Evolutionary conservation across 352 stramenopile genomes (phyloP), one percentile per base, ranked within the genome.

Genomic region (Pythium sp.): DNA sequence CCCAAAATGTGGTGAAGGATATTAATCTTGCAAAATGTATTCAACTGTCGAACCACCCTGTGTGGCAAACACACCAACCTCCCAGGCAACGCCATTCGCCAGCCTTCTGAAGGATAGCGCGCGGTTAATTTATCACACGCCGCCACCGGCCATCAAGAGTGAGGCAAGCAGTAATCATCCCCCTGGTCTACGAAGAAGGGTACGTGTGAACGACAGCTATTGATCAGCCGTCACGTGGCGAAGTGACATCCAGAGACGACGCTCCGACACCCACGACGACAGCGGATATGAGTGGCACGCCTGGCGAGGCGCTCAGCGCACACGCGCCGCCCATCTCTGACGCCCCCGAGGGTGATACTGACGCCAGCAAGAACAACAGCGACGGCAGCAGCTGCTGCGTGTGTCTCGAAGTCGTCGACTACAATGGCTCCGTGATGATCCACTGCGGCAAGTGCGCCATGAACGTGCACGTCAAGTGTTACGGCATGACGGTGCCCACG

Each of bases 401-500:
- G 56, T 96, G 88, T 62, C 86, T 96, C 46, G 83, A 92, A 62
- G 64, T 73, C 34, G 64, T 80, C 14, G 86, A 94, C 64, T 85
- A 87, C 67, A 74, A 85, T 43, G 79, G 72, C 28, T 87, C 75
- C 54, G 67, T 82, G 47, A 76, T 96, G 18, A 69, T 94, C 18
- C 76, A 78, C n/a, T 96, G 88, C 54, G 67, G 30, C 26, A 68
- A 75, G 51, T 96, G 89, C 73, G 67, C 65, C 38, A 80, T 94
- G 28, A 68, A 73, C 41, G 87, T 95, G 41, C 89, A 96, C 60
- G 72, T 91, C 58, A 87, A 85, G 26, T 96, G 89, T 77, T 95
- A 96, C 70, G 87, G 86, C 9, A 62, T 82, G 54, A 82, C 73
- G 20, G 69, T 92, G 1, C 68, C 69, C 4, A 72, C 65, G 0